Evolutionary conservation across 2,329 filamentous ascomycete species (phyloP).

Genomic region (Penicillium sp.): DNA sequence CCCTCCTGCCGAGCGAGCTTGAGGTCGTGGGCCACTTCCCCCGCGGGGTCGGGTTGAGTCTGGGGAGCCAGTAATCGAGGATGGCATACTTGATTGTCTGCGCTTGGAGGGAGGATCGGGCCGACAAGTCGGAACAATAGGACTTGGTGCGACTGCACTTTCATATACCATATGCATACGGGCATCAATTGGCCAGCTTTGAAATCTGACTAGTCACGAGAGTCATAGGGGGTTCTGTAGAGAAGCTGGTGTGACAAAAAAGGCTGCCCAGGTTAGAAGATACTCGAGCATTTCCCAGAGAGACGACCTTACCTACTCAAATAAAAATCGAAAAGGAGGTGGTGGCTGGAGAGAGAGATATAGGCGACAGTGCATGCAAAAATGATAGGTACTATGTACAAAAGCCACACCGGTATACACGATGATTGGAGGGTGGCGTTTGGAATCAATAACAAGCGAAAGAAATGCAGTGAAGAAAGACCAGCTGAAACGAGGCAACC

Average conservation of each 20-base stretch:
- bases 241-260: neutral
- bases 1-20: slow-evolving; percentile 33
- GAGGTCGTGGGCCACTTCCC: slow-evolving; percentile 12
- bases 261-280: neutral
- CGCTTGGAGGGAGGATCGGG: slow-evolving; percentile 22
- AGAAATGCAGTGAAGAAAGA: slow-evolving; percentile 1
- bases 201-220: slow-evolving; percentile 11
- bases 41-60: slow-evolving; percentile 13
- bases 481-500: slow-evolving; percentile 16
- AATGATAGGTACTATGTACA: slow-evolving; percentile 21
- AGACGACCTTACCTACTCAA: slow-evolving; percentile 9
- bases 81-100: slow-evolving; percentile 25
- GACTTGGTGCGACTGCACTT: slow-evolving; percentile 33
- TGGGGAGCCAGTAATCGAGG: slow-evolving; percentile 13
- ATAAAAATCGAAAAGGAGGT: neutral
- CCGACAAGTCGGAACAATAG: slow-evolving; percentile 36
- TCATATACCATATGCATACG: slow-evolving; percentile 32
- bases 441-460: slow-evolving; percentile 1
- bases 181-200: slow-evolving; percentile 21
- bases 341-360: slow-evolving; percentile 1
- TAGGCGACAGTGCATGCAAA: neutral
- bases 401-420: slow-evolving; percentile 13
- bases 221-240: slow-evolving; percentile 2
- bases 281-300: neutral
- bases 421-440: slow-evolving; percentile 1